A percentile compares a stretch with the other conserved stretches of the same genome.
These are phyloP conservation scores for Ensete glaucum DNA, from an alignment of 176 grass and related monocot species.

Conservation along the genomic window DNA sequence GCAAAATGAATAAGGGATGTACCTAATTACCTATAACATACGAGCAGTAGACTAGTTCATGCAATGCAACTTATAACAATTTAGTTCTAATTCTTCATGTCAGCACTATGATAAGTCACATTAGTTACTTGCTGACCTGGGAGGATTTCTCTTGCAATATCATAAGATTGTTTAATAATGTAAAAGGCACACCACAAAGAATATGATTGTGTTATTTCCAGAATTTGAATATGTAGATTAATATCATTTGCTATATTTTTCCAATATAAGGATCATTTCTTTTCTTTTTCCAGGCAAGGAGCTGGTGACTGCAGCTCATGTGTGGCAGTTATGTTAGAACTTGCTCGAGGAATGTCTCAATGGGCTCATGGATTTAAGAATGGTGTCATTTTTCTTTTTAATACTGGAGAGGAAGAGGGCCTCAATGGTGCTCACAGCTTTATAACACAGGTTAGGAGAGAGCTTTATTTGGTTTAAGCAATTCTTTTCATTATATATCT, in stretches of 20 bases:
- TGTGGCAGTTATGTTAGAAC: constrained; percentile 91
- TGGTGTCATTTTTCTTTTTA: constrained; percentile 85
- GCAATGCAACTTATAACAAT: too few species aligned
- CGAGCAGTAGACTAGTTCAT: too few species aligned
- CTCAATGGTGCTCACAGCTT: constrained; percentile 96
- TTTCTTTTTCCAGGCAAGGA: constrained; percentile 55
- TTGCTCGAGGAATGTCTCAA: constrained; percentile 80
- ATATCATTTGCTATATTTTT: not conserved
- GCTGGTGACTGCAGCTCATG: constrained; percentile 97
- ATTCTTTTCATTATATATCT: constrained; percentile 9
- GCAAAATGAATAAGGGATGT: too few species aligned
- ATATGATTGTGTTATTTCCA: too few species aligned
- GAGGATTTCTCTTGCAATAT: too few species aligned
- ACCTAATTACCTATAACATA: too few species aligned
- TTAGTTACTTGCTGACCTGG: too few species aligned
- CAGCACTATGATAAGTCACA: too few species aligned
- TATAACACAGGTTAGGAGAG: constrained; percentile 74
- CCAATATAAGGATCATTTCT: not conserved
- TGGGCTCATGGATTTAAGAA: constrained; percentile 89
- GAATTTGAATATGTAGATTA: not conserved
- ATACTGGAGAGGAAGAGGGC: constrained; percentile 98
- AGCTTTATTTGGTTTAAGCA: constrained; percentile 5
- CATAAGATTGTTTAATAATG: too few species aligned
- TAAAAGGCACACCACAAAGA: too few species aligned
- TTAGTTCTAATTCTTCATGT: too few species aligned